Percentiles rank a stretch among this genome's conserved stretches.
Evolutionary conservation across 2,329 filamentous ascomycete genomes (phyloP).

Genomic region (Fusarium subtropicale): DNA sequence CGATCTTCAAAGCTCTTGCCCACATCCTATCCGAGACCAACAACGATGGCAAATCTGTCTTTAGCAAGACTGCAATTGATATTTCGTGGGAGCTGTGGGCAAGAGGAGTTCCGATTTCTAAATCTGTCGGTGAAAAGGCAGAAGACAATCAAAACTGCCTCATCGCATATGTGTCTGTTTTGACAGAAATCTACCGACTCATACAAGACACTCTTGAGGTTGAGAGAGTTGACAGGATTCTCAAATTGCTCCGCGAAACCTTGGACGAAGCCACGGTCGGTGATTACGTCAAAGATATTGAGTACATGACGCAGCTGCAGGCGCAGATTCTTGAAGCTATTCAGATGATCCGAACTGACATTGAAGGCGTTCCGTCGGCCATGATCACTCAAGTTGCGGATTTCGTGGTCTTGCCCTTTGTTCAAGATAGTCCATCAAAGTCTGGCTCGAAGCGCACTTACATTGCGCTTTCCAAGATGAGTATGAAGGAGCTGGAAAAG

Average conservation of each 20-base stretch:
- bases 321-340: slow-evolving; percentile 75
- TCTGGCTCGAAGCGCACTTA: slow-evolving; percentile 75
- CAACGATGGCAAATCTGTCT: slow-evolving; percentile 56
- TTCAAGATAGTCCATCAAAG: slow-evolving; percentile 51
- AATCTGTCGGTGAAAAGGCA: slow-evolving; percentile 51
- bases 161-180: slow-evolving; percentile 82
- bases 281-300: slow-evolving; percentile 77
- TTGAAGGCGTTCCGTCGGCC: slow-evolving; percentile 72
- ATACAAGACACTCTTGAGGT: slow-evolving; percentile 72
- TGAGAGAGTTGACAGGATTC: slow-evolving; percentile 73
- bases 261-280: slow-evolving; percentile 76
- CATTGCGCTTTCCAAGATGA: slow-evolving; percentile 86
- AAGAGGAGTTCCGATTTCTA: slow-evolving; percentile 68
- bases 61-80: slow-evolving; percentile 66
- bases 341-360: slow-evolving; percentile 74
- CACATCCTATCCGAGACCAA: slow-evolving; percentile 68
- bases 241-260: slow-evolving; percentile 76
- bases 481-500: slow-evolving; percentile 76
- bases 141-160: slow-evolving; percentile 82
- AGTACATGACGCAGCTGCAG: slow-evolving; percentile 79
- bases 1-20: slow-evolving; percentile 74
- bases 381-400: slow-evolving; percentile 77
- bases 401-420: slow-evolving; percentile 77
- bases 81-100: slow-evolving; percentile 78
- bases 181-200: slow-evolving; percentile 82